Evolutionary conservation across 768 basidiomycete species (phyloP).

Genomic region (Tephrocybe sp.): DNA sequence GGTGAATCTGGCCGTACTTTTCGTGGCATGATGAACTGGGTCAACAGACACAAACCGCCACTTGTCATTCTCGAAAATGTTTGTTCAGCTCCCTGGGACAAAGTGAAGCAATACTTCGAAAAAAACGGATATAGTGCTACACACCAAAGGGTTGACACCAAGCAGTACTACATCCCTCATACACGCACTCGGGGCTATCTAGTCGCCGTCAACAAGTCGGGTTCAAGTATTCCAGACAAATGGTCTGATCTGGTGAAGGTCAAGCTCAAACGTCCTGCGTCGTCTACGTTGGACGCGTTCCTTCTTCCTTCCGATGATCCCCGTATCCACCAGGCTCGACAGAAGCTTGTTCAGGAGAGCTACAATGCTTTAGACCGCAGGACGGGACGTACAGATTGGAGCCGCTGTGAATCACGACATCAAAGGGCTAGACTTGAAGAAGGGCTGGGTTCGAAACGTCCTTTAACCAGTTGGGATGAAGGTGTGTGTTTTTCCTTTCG

Average conservation of each 20-base stretch:
- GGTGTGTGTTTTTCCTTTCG: constrained; percentile 37
- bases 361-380: constrained; percentile 63
- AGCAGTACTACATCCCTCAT: constrained; percentile 92
- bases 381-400: constrained; percentile 85
- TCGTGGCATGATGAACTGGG: constrained; percentile 93
- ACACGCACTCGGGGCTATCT: constrained; percentile 91
- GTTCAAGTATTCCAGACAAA: constrained; percentile 56
- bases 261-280: constrained; percentile 79
- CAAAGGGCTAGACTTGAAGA: constrained; percentile 86
- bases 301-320: constrained; percentile 90
- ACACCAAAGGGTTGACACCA: constrained; percentile 74
- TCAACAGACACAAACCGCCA: constrained; percentile 80
- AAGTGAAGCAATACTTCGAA: constrained; percentile 76
- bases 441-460: constrained; percentile 75
- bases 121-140: constrained; percentile 74
- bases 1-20: constrained; percentile 96
- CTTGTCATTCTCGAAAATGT: constrained; percentile 97
- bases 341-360: constrained; percentile 76
- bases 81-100: constrained; percentile 83
- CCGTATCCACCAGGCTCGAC: constrained; percentile 85
- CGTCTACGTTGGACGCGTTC: constrained; percentile 88
- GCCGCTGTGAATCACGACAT: constrained; percentile 89
- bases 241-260: constrained; percentile 66
- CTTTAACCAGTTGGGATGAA: constrained; percentile 92
- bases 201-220: constrained; percentile 69